Conservation (phyloP, 495 filamentous ascomycete species). For the Aspergillus haitiensis region DNA sequence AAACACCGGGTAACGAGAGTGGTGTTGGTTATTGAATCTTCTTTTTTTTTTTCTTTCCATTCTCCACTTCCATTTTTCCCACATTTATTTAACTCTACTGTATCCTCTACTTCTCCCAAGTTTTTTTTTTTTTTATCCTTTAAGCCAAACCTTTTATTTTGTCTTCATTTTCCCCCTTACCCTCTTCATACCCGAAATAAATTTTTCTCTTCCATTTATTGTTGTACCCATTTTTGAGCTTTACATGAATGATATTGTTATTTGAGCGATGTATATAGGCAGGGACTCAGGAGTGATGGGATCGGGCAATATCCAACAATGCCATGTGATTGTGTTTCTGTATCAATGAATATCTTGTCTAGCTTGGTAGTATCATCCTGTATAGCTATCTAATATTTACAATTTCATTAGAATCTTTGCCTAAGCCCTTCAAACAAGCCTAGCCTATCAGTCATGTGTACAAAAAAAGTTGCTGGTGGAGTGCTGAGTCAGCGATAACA, state of each 20-base stretch:
- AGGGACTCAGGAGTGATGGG: neutral
- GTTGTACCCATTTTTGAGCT: neutral
- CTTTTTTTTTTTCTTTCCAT: constrained; percentile 3
- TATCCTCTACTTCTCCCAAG: neutral
- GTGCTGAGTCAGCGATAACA: constrained; percentile 16
- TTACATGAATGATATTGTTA: neutral
- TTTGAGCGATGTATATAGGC: constrained; percentile 11
- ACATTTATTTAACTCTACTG: neutral
- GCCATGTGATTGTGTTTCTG: neutral
- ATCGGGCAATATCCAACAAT: neutral
- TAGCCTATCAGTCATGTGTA: neutral
- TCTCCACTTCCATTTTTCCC: neutral
- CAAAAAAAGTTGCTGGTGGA: neutral
- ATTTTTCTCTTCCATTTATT: constrained; percentile 6
- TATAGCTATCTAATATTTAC: too few species aligned
- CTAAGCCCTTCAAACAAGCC: neutral
- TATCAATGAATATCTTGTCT: neutral
- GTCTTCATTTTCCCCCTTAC: neutral
- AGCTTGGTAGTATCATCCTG: too few species aligned
- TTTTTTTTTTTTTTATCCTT: neutral
- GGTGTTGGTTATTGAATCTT: neutral
- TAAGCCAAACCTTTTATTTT: neutral
- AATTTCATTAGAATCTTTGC: too few species aligned
- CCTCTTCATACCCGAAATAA: neutral
- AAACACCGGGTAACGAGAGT: neutral